Conservation (phyloP, 2,329 filamentous ascomycete genomes). For the Anthostomella pinea region DNA sequence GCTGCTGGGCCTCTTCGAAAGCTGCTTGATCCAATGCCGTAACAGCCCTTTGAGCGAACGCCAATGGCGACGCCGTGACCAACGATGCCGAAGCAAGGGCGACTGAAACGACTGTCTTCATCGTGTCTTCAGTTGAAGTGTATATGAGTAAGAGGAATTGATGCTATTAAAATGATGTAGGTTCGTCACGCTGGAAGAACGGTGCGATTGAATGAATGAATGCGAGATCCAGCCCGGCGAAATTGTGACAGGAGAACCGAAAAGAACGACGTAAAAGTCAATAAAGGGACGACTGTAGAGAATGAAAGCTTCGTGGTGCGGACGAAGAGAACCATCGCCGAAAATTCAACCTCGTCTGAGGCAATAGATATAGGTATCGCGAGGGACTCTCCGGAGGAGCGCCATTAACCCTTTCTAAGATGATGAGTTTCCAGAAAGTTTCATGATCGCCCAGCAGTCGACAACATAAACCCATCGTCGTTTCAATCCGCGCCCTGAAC, state of each 20-base stretch:
- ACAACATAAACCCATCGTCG: slow-evolving; percentile 9
- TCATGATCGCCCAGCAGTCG: slow-evolving; percentile 18
- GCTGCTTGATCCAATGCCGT: slow-evolving; percentile 36
- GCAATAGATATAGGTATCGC: slow-evolving; percentile 3
- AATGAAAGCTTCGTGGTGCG: too few relatives aligned
- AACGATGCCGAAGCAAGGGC: slow-evolving; percentile 13
- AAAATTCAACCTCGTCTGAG: too few relatives aligned
- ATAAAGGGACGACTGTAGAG: too few relatives aligned
- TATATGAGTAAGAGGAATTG: slow-evolving; percentile 1
- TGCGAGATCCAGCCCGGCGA: too few relatives aligned
- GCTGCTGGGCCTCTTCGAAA: slow-evolving; percentile 41
- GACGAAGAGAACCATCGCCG: too few relatives aligned
- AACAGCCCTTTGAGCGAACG: too few relatives aligned
- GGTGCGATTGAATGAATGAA: too few relatives aligned
- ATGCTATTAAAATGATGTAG: too few relatives aligned
- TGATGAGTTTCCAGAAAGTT: slow-evolving; percentile 24
- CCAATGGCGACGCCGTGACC: slow-evolving; percentile 11
- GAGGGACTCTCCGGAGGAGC: slow-evolving; percentile 9
- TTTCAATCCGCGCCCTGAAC: too few relatives aligned
- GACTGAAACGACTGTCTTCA: slow-evolving; percentile 6
- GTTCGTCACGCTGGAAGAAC: too few relatives aligned
- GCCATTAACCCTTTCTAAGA: slow-evolving; percentile 16
- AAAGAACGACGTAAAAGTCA: too few relatives aligned
- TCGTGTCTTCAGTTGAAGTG: background rate
- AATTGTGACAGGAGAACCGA: too few relatives aligned